A percentile compares a stretch with the other conserved stretches of the same genome.
phyloP scores from a whole-genome alignment of 2,329 filamentous ascomycete genomes.

The Septoria petroselini region DNA sequence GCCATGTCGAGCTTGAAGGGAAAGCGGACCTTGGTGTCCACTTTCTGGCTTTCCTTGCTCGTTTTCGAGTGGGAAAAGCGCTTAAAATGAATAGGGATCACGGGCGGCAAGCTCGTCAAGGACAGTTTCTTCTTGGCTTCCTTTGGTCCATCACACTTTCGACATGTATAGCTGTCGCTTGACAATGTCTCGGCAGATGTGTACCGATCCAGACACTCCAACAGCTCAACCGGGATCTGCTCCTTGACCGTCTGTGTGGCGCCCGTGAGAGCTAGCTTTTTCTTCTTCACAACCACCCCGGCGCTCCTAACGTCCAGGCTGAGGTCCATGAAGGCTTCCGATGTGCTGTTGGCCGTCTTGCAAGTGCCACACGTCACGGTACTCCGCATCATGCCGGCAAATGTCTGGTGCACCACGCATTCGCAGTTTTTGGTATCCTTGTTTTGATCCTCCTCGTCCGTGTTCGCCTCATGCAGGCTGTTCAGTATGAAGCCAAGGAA shows the following conservation, averaged over 20 bases:
- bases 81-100: constrained; percentile 90
- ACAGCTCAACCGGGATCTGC: constrained; percentile 41
- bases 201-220: constrained; percentile 77
- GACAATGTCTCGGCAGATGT: constrained; percentile 73
- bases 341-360: constrained; percentile 73
- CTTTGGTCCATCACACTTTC: constrained; percentile 69
- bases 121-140: constrained; percentile 80
- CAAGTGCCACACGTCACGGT: constrained; percentile 90
- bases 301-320: constrained; percentile 76
- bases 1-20: constrained; percentile 85
- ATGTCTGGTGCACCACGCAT: constrained; percentile 91
- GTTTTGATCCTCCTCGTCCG: constrained; percentile 42
- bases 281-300: constrained; percentile 59
- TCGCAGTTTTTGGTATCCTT: constrained; percentile 56
- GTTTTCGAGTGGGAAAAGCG: constrained; percentile 36
- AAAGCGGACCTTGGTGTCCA: constrained; percentile 82
- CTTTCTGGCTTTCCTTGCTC: constrained; percentile 79
- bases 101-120: constrained; percentile 81
- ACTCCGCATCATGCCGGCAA: constrained; percentile 86
- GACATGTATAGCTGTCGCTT: constrained; percentile 79
- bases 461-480: constrained; percentile 76
- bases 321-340: constrained; percentile 87
- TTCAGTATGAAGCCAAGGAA: constrained; percentile 96
- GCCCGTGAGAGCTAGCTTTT: constrained; percentile 50
- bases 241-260: constrained; percentile 37